These are phyloP conservation scores for Aspergillus cejpii DNA, from an alignment of 2,329 filamentous ascomycete species.

Conservation along the genomic window DNA sequence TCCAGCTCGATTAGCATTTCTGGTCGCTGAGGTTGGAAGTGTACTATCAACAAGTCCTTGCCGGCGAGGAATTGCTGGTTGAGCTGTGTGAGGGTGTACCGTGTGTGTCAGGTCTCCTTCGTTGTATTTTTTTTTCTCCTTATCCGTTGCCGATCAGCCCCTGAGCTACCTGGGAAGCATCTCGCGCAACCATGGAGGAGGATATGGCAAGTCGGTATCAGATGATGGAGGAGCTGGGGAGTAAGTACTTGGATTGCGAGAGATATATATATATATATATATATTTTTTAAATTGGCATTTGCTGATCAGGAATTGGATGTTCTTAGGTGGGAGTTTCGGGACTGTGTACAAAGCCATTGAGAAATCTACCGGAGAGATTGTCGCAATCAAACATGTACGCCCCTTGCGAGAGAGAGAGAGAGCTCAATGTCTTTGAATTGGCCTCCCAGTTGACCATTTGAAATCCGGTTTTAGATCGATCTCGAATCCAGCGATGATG, in stretches of 20 bases:
- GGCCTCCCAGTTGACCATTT: slow-evolving; percentile 12
- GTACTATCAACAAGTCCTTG: slow-evolving; percentile 10
- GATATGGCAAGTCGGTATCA: slow-evolving; percentile 79
- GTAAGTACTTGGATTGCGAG: slow-evolving; percentile 50
- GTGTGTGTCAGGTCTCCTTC: slow-evolving; percentile 9
- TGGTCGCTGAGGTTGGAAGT: neutral
- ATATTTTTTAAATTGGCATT: slow-evolving; percentile 5
- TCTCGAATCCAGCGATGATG: slow-evolving; percentile 96
- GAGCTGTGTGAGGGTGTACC: slow-evolving; percentile 11
- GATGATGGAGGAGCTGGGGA: slow-evolving; percentile 91
- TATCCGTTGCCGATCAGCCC: too few relatives aligned
- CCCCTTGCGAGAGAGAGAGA: slow-evolving; percentile 10
- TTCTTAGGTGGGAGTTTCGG: slow-evolving; percentile 82
- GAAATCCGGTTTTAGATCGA: slow-evolving; percentile 62
- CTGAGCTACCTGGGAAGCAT: slow-evolving; percentile 6
- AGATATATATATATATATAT: too few relatives aligned
- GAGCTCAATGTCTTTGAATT: slow-evolving; percentile 1
- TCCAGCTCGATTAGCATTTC: neutral
- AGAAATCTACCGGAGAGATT: slow-evolving; percentile 80
- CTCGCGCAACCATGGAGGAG: slow-evolving; percentile 34
- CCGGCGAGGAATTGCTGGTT: slow-evolving; percentile 13
- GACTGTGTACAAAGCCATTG: slow-evolving; percentile 92
- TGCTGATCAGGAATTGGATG: slow-evolving; percentile 16
- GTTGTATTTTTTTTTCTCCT: slow-evolving; percentile 10
- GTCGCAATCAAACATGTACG: slow-evolving; percentile 95